Conservation (phyloP, 2,329 filamentous ascomycete species). For the Dactylonectria estremocensis region DNA sequence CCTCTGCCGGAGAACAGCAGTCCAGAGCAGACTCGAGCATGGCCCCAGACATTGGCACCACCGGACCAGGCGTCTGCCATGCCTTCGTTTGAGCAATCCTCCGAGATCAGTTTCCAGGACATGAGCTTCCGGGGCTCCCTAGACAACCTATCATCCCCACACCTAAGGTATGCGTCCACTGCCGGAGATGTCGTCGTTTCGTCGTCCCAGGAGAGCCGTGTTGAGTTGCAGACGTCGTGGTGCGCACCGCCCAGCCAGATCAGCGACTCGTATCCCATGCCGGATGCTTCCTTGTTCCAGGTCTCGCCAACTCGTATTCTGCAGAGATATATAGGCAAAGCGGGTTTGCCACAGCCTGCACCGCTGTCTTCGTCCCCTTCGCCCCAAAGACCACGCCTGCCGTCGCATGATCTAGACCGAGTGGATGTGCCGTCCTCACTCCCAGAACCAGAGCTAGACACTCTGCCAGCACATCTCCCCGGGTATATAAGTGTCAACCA, state of each 20-base stretch:
- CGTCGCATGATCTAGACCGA: background rate
- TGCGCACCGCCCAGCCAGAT: slow-evolving; percentile 65
- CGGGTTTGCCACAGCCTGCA: slow-evolving; percentile 43
- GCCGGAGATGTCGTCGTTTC: slow-evolving; percentile 9
- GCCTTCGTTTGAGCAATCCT: slow-evolving; percentile 38
- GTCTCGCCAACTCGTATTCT: slow-evolving; percentile 66
- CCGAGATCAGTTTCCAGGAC: slow-evolving; percentile 55
- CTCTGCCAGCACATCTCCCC: slow-evolving; percentile 11
- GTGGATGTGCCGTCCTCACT: slow-evolving; percentile 48
- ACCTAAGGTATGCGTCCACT: slow-evolving; percentile 33
- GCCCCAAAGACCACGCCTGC: slow-evolving; percentile 15
- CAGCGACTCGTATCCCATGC: slow-evolving; percentile 67
- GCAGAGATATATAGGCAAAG: slow-evolving; percentile 62
- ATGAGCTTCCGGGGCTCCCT: slow-evolving; percentile 63
- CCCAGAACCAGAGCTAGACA: slow-evolving; percentile 33
- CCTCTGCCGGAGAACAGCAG: slow-evolving; percentile 2
- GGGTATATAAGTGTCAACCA: slow-evolving; percentile 24
- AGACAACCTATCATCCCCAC: slow-evolving; percentile 60
- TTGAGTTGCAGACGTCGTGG: slow-evolving; percentile 55
- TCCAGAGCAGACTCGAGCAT: slow-evolving; percentile 16
- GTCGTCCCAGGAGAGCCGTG: slow-evolving; percentile 26
- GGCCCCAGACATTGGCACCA: slow-evolving; percentile 19
- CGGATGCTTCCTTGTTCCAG: slow-evolving; percentile 47
- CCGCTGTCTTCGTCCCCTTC: slow-evolving; percentile 39
- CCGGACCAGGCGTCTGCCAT: slow-evolving; percentile 31